Conservation (phyloP, 257 asterid genomes). For the Nicotiana obtusifolia region DNA sequence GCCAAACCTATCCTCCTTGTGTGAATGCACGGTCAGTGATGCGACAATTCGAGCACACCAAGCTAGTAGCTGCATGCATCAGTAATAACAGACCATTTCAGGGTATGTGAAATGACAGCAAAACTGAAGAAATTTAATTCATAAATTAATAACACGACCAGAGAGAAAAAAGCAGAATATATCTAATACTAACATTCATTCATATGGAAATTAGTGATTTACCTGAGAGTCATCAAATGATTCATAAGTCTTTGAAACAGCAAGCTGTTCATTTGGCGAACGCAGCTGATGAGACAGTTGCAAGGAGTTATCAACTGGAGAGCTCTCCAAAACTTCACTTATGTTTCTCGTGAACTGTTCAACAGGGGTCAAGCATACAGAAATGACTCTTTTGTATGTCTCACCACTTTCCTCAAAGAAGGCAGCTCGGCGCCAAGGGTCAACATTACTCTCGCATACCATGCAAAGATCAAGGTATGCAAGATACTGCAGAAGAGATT, state of each 20-base stretch:
- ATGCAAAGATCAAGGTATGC: slow-evolving; percentile 92
- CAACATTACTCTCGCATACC: slow-evolving; percentile 86
- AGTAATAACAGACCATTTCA: neutral
- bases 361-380: slow-evolving; percentile 64
- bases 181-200: neutral
- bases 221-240: slow-evolving; percentile 80
- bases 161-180: neutral
- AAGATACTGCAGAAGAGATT: slow-evolving; percentile 79
- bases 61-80: slow-evolving; percentile 55
- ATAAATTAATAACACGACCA: neutral
- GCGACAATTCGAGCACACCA: slow-evolving; percentile 80
- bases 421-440: slow-evolving; percentile 98
- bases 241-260: slow-evolving; percentile 46
- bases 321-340: slow-evolving; percentile 58
- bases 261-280: slow-evolving; percentile 57
- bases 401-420: slow-evolving; percentile 91
- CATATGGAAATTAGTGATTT: slow-evolving; percentile 13
- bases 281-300: slow-evolving; percentile 67
- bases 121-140: neutral
- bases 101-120: neutral
- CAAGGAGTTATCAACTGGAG: slow-evolving; percentile 49
- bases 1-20: slow-evolving; percentile 83
- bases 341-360: slow-evolving; percentile 58
- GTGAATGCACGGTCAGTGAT: slow-evolving; percentile 76
- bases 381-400: slow-evolving; percentile 73